Conservation (phyloP, 345 rosid species). For the Hevea brasiliensis region DNA sequence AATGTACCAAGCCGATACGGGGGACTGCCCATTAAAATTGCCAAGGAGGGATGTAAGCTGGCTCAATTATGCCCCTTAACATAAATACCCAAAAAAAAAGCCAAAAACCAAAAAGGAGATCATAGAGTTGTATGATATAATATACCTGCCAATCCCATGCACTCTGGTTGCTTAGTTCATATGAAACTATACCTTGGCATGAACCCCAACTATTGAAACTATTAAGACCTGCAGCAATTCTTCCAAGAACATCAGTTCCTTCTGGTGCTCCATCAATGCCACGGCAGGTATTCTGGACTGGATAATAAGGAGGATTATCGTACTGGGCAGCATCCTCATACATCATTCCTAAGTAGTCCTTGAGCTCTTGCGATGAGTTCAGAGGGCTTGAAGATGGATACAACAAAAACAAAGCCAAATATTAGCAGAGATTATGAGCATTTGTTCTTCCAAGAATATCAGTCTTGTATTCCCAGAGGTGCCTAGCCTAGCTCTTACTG, state of each 20-base stretch:
- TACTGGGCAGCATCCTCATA: conserved; percentile 16
- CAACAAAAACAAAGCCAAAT: too few relatives aligned
- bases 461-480: too few relatives aligned
- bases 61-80: too few relatives aligned
- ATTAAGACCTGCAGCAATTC: conserved; percentile 25
- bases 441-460: too few relatives aligned
- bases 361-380: conserved; percentile 24
- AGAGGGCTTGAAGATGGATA: conserved; percentile 31
- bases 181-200: neutral
- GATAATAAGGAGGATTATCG: conserved; percentile 20
- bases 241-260: conserved; percentile 28
- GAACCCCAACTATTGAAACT: neutral
- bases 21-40: too few relatives aligned
- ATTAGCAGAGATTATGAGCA: neutral
- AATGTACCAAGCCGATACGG: too few relatives aligned
- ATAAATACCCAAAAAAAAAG: too few relatives aligned
- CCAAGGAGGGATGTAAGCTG: too few relatives aligned
- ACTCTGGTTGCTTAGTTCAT: neutral
- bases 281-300: conserved; percentile 9
- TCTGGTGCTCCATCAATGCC: conserved; percentile 25
- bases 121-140: neutral
- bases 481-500: too few relatives aligned
- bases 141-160: conserved; percentile 56
- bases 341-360: conserved; percentile 1
- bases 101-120: too few relatives aligned